Evolutionary conservation across 2,329 filamentous ascomycete species (phyloP).

Genomic region (Botrytis paeoniae): DNA sequence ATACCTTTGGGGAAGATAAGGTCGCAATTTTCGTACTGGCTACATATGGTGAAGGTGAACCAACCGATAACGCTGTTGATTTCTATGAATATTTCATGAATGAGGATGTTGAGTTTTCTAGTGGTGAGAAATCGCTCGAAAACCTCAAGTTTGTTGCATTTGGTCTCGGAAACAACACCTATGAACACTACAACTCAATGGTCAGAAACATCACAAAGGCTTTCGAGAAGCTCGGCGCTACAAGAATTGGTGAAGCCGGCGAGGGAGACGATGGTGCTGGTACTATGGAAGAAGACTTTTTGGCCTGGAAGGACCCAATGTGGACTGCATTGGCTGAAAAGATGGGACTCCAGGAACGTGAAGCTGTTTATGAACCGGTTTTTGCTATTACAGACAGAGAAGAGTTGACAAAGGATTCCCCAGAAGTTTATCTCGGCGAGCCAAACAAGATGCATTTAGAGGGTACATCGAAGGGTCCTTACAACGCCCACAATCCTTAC

Average conservation of each 20-base stretch:
- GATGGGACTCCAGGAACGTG: conserved; percentile 89
- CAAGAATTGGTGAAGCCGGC: conserved; percentile 80
- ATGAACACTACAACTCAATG: conserved; percentile 99
- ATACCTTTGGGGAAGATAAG: conserved; percentile 84
- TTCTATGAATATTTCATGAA: conserved; percentile 94
- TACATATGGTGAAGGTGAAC: conserved; percentile 97
- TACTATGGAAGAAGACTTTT: conserved; percentile 99
- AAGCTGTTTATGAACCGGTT: conserved; percentile 91
- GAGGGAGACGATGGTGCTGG: conserved; percentile 97
- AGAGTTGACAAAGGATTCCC: conserved; percentile 68
- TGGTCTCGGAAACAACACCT: conserved; percentile 97
- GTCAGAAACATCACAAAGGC: conserved; percentile 85
- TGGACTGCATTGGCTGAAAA: conserved; percentile 80
- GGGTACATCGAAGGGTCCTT: conserved; percentile 78
- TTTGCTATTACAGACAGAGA: conserved; percentile 79
- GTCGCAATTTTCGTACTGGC: conserved; percentile 92
- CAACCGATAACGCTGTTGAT: conserved; percentile 97
- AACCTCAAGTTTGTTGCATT: conserved; percentile 94
- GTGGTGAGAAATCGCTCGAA: conserved; percentile 67
- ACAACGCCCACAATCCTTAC: conserved; percentile 94
- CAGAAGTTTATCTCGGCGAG: conserved; percentile 89
- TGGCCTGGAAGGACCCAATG: conserved; percentile 99
- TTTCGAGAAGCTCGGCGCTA: conserved; percentile 76
- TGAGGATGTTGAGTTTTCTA: conserved; percentile 78
- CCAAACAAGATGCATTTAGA: conserved; percentile 95